Evolutionary conservation across 257 asterid species (phyloP).

Genomic region (Salvia splendens): DNA sequence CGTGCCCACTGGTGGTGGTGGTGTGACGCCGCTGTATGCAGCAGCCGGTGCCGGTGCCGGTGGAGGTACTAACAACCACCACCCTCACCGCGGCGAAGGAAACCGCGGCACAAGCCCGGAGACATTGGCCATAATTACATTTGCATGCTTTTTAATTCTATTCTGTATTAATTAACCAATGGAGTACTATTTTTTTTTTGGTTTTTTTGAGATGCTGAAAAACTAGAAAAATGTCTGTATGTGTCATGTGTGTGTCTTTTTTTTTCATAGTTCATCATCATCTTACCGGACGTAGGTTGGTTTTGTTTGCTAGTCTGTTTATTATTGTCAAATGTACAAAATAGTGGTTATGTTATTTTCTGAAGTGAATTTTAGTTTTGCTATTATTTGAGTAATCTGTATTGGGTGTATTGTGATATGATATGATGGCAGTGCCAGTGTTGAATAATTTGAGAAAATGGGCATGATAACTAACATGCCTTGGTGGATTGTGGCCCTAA

Average conservation of each 20-base stretch:
- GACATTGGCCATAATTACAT: slow-evolving; percentile 26
- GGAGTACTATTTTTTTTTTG: neutral
- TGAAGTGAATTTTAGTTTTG: too few species aligned
- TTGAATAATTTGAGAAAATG: too few species aligned
- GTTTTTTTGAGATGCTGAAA: neutral
- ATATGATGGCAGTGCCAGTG: too few species aligned
- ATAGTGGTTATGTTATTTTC: too few species aligned
- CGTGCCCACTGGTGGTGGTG: slow-evolving; percentile 43
- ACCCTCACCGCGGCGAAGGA: slow-evolving; percentile 39
- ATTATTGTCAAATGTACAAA: too few species aligned
- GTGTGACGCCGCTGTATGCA: slow-evolving; percentile 38
- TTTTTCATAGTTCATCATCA: too few species aligned
- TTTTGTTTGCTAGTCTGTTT: too few species aligned
- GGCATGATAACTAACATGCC: too few species aligned
- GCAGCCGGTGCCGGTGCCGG: slow-evolving; percentile 27
- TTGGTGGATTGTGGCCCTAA: too few species aligned
- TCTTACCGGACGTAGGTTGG: too few species aligned
- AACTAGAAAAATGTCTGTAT: neutral
- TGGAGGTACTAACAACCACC: slow-evolving; percentile 33
- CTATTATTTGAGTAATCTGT: too few species aligned
- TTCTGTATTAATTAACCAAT: neutral
- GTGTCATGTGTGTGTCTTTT: neutral
- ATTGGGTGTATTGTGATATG: too few species aligned
- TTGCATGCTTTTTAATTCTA: slow-evolving; percentile 26
- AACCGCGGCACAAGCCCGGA: slow-evolving; percentile 1